Percentiles rank a stretch among this genome's conserved stretches.
phyloP scores from a whole-genome alignment of 495 filamentous ascomycete genomes.

The Hyaloscypha bicolor region DNA sequence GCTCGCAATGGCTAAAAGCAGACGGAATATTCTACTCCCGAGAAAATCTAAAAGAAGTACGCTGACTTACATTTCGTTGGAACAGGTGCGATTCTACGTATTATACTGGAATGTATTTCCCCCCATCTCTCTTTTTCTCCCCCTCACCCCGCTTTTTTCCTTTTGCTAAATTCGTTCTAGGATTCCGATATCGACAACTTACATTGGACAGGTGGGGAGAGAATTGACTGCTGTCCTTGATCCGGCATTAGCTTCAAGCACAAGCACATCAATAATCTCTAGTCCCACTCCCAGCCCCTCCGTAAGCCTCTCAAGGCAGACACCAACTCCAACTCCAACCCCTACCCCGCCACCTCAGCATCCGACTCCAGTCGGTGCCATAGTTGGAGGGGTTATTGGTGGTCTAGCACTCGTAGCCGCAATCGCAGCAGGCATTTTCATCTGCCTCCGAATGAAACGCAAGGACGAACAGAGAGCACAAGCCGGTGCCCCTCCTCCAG shows the following conservation, averaged over 20 bases:
- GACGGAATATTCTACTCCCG: no score
- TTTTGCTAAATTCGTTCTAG: not conserved
- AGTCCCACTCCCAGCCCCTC: not conserved
- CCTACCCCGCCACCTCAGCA: not conserved
- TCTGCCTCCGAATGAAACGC: slow-evolving; percentile 3
- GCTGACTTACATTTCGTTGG: no score
- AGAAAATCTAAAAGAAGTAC: no score
- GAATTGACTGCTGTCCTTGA: not conserved
- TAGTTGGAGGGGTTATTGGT: slow-evolving; percentile 10
- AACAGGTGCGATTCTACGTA: no score
- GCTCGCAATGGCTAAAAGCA: no score
- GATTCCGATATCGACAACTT: slow-evolving; percentile 5
- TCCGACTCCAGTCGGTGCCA: not conserved
- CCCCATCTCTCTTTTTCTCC: no score
- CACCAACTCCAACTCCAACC: not conserved
- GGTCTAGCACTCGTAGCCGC: slow-evolving; percentile 6
- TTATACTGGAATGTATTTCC: no score
- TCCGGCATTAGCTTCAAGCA: not conserved
- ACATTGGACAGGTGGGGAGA: not conserved
- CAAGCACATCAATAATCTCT: not conserved
- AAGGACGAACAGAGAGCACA: not conserved
- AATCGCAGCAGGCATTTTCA: not conserved
- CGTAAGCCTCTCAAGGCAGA: not conserved
- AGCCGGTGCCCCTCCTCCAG: not conserved
- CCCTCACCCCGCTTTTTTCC: no score